These are phyloP conservation scores for Phytophthora fragariae DNA, from an alignment of 352 stramenopile species.

Conservation along the genomic window DNA sequence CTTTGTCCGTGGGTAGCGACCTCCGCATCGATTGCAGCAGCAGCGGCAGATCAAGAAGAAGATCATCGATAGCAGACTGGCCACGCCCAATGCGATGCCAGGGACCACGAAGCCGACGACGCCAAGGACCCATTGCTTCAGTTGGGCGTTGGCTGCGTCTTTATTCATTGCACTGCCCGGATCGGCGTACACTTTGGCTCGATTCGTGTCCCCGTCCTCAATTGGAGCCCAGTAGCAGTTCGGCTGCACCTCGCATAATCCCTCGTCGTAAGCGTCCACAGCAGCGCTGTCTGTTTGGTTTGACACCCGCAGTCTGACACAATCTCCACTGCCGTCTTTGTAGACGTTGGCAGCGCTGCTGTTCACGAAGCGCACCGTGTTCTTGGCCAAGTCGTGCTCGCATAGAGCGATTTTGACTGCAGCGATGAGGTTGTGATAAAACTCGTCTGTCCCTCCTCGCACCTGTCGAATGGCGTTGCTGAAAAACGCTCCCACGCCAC, in stretches of 20 bases:
- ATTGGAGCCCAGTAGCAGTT: constrained; percentile 73
- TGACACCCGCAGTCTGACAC: constrained; percentile 41
- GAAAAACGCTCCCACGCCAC: constrained; percentile 46
- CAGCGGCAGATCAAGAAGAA: constrained; percentile 73
- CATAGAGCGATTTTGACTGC: constrained; percentile 63
- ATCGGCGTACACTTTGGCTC: constrained; percentile 37
- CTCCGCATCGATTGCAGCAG: constrained; percentile 73
- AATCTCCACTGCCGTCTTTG: constrained; percentile 46
- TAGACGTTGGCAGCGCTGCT: constrained; percentile 40
- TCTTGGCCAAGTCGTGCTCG: constrained; percentile 39
- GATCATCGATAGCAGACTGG: constrained; percentile 65
- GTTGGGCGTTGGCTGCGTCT: constrained; percentile 24
- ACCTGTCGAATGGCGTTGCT: constrained; percentile 59
- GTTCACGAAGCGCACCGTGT: constrained; percentile 46
- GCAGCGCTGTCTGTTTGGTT: constrained; percentile 23
- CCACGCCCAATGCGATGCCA: constrained; percentile 52
- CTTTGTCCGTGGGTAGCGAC: constrained; percentile 47
- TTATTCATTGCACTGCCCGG: constrained; percentile 35
- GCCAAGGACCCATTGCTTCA: constrained; percentile 52
- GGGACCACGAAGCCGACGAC: constrained; percentile 58
- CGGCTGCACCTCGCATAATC: constrained; percentile 58
- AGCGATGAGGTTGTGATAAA: constrained; percentile 64
- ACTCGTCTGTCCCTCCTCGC: constrained; percentile 56
- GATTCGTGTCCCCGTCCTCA: constrained; percentile 32
- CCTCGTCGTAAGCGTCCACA: constrained; percentile 41